phyloP scores from a whole-genome alignment of 2,329 filamentous ascomycete species.

The Xylaria sp. region DNA sequence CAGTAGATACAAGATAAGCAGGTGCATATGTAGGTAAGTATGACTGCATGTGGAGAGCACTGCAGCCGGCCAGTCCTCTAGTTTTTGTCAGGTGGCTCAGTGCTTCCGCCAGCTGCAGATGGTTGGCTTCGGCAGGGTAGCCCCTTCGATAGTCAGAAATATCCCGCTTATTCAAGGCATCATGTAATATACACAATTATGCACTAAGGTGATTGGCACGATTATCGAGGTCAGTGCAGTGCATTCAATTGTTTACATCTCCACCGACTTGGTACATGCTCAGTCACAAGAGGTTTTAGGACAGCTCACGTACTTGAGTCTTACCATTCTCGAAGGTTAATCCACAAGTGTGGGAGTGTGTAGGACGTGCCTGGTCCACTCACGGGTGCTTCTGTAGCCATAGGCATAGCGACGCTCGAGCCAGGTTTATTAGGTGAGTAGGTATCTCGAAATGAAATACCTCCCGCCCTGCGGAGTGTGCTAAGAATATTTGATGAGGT shows the following conservation, averaged over 20 bases:
- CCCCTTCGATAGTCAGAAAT: neutral
- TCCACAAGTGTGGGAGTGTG: neutral
- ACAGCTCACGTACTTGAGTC: neutral
- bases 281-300: neutral
- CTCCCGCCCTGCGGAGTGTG: too few relatives aligned
- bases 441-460: too few relatives aligned
- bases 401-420: too few relatives aligned
- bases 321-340: neutral
- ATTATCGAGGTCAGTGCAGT: conserved; percentile 1
- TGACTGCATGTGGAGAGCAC: neutral
- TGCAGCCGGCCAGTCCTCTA: too few relatives aligned
- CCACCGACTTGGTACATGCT: neutral
- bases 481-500: too few relatives aligned
- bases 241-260: neutral
- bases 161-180: conserved; percentile 1
- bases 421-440: too few relatives aligned
- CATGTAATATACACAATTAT: conserved; percentile 7
- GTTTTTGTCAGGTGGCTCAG: conserved; percentile 10
- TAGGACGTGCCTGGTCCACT: too few relatives aligned
- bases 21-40: conserved; percentile 1
- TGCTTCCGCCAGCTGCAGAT: neutral
- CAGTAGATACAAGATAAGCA: conserved; percentile 9
- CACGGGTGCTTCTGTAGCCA: neutral
- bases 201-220: neutral
- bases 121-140: neutral